phyloP scores from a whole-genome alignment of 148 eudicot species.

The Camellia sinensis region DNA sequence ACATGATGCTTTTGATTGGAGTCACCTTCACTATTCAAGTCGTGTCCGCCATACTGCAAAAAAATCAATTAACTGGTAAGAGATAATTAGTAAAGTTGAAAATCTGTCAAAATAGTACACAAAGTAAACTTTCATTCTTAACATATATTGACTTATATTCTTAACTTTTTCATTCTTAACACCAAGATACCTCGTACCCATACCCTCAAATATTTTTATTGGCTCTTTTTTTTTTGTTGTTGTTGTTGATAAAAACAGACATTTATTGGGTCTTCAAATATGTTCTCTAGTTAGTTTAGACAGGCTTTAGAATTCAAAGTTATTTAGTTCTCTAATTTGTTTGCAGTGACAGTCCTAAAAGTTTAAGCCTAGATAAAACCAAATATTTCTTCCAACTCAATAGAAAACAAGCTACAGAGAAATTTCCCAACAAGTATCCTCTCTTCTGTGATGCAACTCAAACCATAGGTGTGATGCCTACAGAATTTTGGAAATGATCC shows the following conservation, averaged over 20 bases:
- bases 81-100: background rate
- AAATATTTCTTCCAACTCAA: background rate
- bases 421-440: background rate
- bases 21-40: slow-evolving; percentile 17
- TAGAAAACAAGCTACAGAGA: background rate
- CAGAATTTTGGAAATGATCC: background rate
- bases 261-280: background rate
- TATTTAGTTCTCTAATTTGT: background rate
- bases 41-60: slow-evolving; percentile 69
- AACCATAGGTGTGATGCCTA: background rate
- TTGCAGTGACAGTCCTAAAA: background rate
- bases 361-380: background rate
- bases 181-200: no score
- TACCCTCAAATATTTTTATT: no score
- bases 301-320: background rate
- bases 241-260: no score
- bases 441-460: background rate
- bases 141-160: background rate
- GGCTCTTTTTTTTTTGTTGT: no score
- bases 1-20: slow-evolving; percentile 27
- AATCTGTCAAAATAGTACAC: background rate
- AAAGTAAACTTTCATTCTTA: background rate
- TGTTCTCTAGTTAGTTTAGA: background rate
- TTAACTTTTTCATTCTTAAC: no score
- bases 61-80: slow-evolving; percentile 13